These are phyloP conservation scores for Collariella sp. DNA, from an alignment of 495 filamentous ascomycete genomes.

Conservation along the genomic window DNA sequence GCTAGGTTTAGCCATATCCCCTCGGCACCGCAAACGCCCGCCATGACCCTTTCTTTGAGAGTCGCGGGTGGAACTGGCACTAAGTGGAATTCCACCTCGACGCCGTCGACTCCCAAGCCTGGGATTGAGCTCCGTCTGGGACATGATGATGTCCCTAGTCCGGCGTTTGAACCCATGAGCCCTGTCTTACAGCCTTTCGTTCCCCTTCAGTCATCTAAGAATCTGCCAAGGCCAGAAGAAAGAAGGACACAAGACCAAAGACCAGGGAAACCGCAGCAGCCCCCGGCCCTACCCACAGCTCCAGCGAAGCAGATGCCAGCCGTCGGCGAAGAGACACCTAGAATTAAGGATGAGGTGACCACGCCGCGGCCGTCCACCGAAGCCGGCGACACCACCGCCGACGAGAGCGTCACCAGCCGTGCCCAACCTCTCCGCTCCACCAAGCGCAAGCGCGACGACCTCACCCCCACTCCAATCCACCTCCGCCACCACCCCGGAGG, in stretches of 20 bases:
- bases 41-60: slow-evolving; percentile 3
- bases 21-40: slow-evolving; percentile 19
- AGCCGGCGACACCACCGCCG: slow-evolving; percentile 42
- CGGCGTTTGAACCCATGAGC: slow-evolving; percentile 40
- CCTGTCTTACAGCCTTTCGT: slow-evolving; percentile 21
- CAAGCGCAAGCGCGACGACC: slow-evolving; percentile 43
- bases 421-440: slow-evolving; percentile 17
- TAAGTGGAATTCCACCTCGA: slow-evolving; percentile 39
- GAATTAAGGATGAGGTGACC: slow-evolving; percentile 60
- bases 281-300: slow-evolving; percentile 4
- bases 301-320: slow-evolving; percentile 16
- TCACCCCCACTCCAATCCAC: slow-evolving; percentile 22
- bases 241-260: slow-evolving; percentile 11
- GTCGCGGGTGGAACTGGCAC: slow-evolving; percentile 35
- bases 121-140: slow-evolving; percentile 18
- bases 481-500: slow-evolving; percentile 8
- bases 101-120: slow-evolving; percentile 37
- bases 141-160: slow-evolving; percentile 30
- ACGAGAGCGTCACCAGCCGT: slow-evolving; percentile 31
- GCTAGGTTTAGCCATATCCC: slow-evolving; percentile 12
- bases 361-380: slow-evolving; percentile 50
- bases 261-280: slow-evolving; percentile 2
- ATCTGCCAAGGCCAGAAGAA: not conserved
- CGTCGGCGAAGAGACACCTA: slow-evolving; percentile 18
- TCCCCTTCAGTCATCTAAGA: not conserved